phyloP scores from a whole-genome alignment of 345 rosid species.

The Heritiera littoralis region DNA sequence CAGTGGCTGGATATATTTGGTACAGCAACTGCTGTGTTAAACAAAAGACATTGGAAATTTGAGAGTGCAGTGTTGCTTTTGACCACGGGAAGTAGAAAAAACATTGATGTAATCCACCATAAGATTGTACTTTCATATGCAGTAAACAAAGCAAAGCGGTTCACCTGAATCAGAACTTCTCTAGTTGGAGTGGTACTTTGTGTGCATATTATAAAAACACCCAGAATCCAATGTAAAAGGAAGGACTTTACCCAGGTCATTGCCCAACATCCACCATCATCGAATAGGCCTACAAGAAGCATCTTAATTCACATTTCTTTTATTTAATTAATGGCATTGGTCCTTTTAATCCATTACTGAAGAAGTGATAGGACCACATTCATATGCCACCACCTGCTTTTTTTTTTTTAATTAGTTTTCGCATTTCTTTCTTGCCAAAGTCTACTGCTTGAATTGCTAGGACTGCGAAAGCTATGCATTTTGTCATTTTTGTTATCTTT shows the following conservation, averaged over 20 bases:
- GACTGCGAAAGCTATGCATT: neutral
- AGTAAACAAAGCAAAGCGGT: conserved; percentile 13
- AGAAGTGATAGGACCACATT: neutral
- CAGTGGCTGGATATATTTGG: neutral
- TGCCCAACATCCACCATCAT: conserved; percentile 28
- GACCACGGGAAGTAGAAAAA: neutral
- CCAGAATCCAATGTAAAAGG: neutral
- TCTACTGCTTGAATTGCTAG: neutral
- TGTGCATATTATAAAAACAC: neutral
- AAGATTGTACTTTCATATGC: neutral
- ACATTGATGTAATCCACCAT: neutral
- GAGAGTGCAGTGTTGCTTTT: neutral
- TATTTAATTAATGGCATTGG: neutral
- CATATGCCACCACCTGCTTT: neutral
- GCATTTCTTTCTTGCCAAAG: neutral
- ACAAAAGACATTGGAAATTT: neutral
- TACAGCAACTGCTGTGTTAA: neutral
- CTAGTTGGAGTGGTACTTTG: neutral
- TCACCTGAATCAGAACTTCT: neutral
- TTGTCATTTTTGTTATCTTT: neutral
- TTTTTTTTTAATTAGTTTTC: neutral
- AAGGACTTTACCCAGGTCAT: neutral
- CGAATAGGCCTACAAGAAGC: conserved; percentile 11
- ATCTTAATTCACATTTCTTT: neutral
- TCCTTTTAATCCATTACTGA: neutral